phyloP scores from a whole-genome alignment of 345 rosid species.

The Hypericum androsaemum region DNA sequence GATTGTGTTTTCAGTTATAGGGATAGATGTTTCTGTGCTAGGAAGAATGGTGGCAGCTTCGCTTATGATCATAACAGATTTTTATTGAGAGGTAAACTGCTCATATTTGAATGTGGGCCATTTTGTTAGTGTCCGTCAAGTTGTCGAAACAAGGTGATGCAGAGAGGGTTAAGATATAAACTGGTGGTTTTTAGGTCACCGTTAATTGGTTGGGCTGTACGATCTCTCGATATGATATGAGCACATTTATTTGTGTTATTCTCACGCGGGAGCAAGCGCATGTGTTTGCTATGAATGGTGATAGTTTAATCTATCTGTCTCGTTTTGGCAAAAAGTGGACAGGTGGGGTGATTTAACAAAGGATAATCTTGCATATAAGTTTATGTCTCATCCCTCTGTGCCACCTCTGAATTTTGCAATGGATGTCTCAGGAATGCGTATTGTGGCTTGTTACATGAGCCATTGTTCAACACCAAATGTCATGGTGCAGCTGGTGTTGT shows the following conservation, averaged over 20 bases:
- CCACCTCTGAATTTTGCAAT: slow-evolving; percentile 86
- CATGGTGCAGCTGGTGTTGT: slow-evolving; percentile 66
- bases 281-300: slow-evolving; percentile 74
- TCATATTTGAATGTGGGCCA: too few relatives aligned
- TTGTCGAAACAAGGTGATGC: slow-evolving; percentile 73
- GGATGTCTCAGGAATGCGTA: slow-evolving; percentile 94
- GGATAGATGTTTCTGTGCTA: slow-evolving; percentile 59
- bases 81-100: slow-evolving; percentile 59
- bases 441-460: slow-evolving; percentile 86
- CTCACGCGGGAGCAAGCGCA: slow-evolving; percentile 82
- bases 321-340: slow-evolving; percentile 61
- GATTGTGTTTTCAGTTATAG: slow-evolving; percentile 51
- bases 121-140: slow-evolving; percentile 67
- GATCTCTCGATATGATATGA: slow-evolving; percentile 74
- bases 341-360: slow-evolving; percentile 87
- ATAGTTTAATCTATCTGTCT: slow-evolving; percentile 58
- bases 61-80: slow-evolving; percentile 61
- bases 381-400: slow-evolving; percentile 47
- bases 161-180: slow-evolving; percentile 54
- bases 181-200: slow-evolving; percentile 83
- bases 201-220: slow-evolving; percentile 91
- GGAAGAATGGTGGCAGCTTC: slow-evolving; percentile 70
- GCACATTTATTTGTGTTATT: slow-evolving; percentile 85
- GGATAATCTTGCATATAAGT: slow-evolving; percentile 40
- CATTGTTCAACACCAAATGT: slow-evolving; percentile 79